These are phyloP conservation scores for Mycena capillaripes DNA, from an alignment of 768 basidiomycete species.

Conservation along the genomic window DNA sequence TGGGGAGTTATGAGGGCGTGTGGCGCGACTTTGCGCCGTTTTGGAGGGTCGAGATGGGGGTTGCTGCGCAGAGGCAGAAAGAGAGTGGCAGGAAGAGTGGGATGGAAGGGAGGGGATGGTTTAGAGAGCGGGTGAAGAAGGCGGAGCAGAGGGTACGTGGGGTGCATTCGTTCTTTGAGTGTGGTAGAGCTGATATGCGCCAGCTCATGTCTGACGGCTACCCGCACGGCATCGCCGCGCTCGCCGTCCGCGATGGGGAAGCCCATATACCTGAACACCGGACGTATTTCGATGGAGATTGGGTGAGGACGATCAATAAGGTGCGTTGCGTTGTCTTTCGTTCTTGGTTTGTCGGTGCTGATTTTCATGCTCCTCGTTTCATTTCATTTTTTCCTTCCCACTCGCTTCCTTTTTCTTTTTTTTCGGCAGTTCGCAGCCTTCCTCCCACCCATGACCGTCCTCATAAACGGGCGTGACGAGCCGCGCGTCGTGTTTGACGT, in stretches of 20 bases:
- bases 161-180: background rate
- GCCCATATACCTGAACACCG: conserved; percentile 15
- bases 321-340: background rate
- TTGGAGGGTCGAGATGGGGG: too few relatives aligned
- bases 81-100: background rate
- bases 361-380: too few relatives aligned
- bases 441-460: conserved; percentile 31
- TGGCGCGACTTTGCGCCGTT: too few relatives aligned
- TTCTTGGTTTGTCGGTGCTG: background rate
- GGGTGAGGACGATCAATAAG: conserved; percentile 26
- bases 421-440: conserved; percentile 27
- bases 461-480: conserved; percentile 38
- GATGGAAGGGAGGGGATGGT: too few relatives aligned
- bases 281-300: conserved; percentile 34
- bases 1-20: background rate
- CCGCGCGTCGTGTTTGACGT: conserved; percentile 36
- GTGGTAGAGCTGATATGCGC: background rate
- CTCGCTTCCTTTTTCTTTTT: too few relatives aligned
- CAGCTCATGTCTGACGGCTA: background rate
- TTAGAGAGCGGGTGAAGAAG: too few relatives aligned
- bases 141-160: conserved; percentile 9
- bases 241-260: conserved; percentile 2
- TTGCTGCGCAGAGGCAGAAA: background rate
- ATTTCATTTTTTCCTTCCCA: background rate
- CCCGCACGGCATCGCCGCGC: conserved; percentile 20